Evolutionary conservation across 164 flowering plant genomes (phyloP), one percentile per base, ranked within the genome.

Genomic region (Pachysandra terminalis): DNA sequence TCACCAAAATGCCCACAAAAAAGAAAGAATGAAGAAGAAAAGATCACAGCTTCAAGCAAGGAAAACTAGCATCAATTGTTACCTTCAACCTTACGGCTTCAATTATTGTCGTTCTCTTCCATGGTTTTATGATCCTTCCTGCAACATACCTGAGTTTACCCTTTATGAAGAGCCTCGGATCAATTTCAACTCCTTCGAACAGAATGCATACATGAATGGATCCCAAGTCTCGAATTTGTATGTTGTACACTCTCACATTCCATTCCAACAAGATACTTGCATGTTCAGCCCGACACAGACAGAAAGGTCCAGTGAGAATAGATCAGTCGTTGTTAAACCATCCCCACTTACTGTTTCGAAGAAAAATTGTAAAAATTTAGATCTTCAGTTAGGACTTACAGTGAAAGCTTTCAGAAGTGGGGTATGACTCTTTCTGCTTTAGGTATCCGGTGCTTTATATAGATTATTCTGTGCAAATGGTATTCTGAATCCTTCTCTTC

Each of bases 1-100:
- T n/a, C 98, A 93, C 71, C 98, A 93, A 76, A 93, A 93, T 80
- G 98, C 98, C 16, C 98, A 93, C 72, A 93, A 93, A 73, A 93
- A 93, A 75, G 98, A 93, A 76, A 85, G 97, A 51, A 58, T 88
- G 87, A 88, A 86, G 89, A 89, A 85, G 75, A 93, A 91, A 62
- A 85, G 83, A 67, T 55, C 89, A 68, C 94, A 91, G 71, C 84
- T 91, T 67, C 96, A 93, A 81, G 98, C 91, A 59, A 84, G 86
- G 71, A 86, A 74, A 60, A 85, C 90, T 19, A 87, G 83, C 75
- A 54, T 91, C 61, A 82, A 69, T 69, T 81, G 66, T 55, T 90
- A 89, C 67, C 86, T 87, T 40, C 88, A 89, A 70, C 89, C 90
- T 54, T 67, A 67, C 25, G 68, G 56, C 49, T 61, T 68, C 37